phyloP scores from a whole-genome alignment of 106 monocot genomes.

The Xerophyta viscosa region DNA sequence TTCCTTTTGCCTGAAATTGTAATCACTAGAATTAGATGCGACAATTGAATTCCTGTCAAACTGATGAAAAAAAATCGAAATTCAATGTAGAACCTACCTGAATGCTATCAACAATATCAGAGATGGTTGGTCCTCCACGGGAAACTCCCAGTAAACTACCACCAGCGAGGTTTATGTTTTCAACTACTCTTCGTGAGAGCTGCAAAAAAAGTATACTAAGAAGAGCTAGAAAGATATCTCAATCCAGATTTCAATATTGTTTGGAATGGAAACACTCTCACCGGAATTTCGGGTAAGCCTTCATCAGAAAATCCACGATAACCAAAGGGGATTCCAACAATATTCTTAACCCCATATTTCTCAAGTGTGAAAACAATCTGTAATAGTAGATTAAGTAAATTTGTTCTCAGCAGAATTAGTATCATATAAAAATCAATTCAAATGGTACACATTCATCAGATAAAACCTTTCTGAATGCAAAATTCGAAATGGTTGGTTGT shows the following conservation, averaged over 20 bases:
- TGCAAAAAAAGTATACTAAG: background rate
- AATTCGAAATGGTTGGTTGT: too few species aligned
- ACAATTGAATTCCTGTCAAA: background rate
- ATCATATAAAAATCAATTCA: background rate
- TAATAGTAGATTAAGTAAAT: constrained; percentile 3
- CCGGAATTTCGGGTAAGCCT: constrained; percentile 43
- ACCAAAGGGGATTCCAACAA: constrained; percentile 74
- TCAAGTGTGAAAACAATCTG: constrained; percentile 81
- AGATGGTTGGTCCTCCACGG: constrained; percentile 33
- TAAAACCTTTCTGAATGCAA: too few species aligned
- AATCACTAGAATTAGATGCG: background rate
- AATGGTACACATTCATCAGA: too few species aligned
- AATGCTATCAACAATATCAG: constrained; percentile 54
- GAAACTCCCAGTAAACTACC: constrained; percentile 63
- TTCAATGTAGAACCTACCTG: constrained; percentile 24
- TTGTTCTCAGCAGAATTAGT: background rate
- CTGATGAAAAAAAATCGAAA: background rate
- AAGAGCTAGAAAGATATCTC: background rate
- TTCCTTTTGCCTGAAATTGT: constrained; percentile 32
- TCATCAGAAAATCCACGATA: constrained; percentile 70
- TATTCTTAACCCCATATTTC: constrained; percentile 65
- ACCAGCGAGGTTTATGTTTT: constrained; percentile 49
- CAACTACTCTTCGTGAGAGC: constrained; percentile 27
- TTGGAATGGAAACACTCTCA: constrained; percentile 11
- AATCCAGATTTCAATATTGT: background rate